Base-by-base conservation (phyloP, 257 asterid genomes). In the Linderniella brevidens region DNA sequence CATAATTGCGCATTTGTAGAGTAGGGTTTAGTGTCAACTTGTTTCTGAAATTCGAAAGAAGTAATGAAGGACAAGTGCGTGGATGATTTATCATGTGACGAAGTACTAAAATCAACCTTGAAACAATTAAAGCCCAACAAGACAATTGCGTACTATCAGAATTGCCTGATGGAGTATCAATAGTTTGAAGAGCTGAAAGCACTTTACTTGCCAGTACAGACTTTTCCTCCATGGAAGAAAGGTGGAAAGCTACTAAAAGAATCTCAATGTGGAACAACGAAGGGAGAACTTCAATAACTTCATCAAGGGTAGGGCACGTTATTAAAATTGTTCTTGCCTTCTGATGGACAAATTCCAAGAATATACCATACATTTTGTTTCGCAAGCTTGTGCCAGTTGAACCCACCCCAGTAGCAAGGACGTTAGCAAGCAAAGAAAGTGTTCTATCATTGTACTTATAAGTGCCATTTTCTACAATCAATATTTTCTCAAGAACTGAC, bases 401-500 rank as follows among this genome's bases (percentile, higher is more conserved):
- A 63, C 82, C 96, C 54, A 66, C 64, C 55, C 71, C 77, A 48
- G 74, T 70, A 29, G 75, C 65, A 35, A 85, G 87, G 58, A 87
- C 71, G 56, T 78, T 75, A 18, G 92, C 96, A 67, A 90, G 81
- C 72, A 90, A 72, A 59, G 93, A 86, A 67, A 85, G 96, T 61
- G 73, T 71, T 66, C 71, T 82, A 68, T 76, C 77, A 65, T 75
- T 90, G 77, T 79, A 81, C 45, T 41, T 46, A 64, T 76, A 66
- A 61, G 74, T 64, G 63, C 93, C 96, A 73, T 68, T 63, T 49
- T 85, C 79, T 50, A 75, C 65, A 37, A 48, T 54, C 58, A 90
- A 69, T 50, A 85, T 71, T 54, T 75, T 85, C 55, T 75, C 85
- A 37, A 85, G 68, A 53, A 90, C 59, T 5, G 70, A 64, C 59